phyloP scores from a whole-genome alignment of 2,329 filamentous ascomycete genomes.

The Macrophomina phaseolina region DNA sequence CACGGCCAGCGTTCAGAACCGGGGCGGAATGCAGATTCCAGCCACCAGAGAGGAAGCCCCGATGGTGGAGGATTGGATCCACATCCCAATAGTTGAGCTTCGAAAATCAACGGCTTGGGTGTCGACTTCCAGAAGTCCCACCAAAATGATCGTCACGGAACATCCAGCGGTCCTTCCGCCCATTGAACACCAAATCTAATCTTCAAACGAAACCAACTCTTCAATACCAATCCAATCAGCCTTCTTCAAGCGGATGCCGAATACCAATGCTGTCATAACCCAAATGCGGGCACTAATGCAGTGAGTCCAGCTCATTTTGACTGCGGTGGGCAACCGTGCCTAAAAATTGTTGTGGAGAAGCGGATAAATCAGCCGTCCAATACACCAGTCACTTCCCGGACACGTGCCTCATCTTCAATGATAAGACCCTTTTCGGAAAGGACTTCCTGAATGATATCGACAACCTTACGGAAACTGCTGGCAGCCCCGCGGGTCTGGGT shows the following conservation, averaged over 20 bases:
- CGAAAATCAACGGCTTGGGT: neutral
- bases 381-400: neutral
- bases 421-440: conserved; percentile 70
- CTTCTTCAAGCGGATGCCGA: neutral
- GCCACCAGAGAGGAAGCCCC: neutral
- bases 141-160: neutral
- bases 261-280: neutral
- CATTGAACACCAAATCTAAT: conserved; percentile 7
- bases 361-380: neutral
- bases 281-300: neutral
- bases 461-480: conserved; percentile 83
- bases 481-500: conserved; percentile 92
- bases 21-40: conserved; percentile 2
- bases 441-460: conserved; percentile 75
- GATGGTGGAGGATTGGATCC: neutral
- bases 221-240: conserved; percentile 6
- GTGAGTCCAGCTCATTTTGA: neutral
- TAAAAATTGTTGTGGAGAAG: no score
- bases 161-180: neutral
- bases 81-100: neutral
- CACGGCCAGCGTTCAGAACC: neutral
- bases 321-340: neutral
- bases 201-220: conserved; percentile 13
- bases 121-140: no score
- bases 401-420: conserved; percentile 58